Evolutionary conservation across 306 rosid genomes (phyloP).

Genomic region (Hylodesmum podocarpum): DNA sequence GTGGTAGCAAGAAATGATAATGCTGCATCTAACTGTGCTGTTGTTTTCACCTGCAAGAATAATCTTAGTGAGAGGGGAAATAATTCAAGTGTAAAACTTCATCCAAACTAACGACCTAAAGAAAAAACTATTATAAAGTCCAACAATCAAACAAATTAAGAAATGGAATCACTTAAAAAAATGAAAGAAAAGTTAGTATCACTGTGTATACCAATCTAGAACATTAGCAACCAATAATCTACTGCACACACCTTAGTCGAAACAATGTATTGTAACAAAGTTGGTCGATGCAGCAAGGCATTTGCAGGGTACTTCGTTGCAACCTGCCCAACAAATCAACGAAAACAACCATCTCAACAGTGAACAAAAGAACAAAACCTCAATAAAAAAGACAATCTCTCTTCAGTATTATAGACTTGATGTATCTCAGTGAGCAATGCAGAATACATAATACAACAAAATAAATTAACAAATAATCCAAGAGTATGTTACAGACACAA

Average conservation of each 20-base stretch:
- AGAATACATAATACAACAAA: neutral
- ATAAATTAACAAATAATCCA: neutral
- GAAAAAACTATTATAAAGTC: neutral
- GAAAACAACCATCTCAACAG: neutral
- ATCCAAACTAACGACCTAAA: neutral
- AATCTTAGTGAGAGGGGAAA: constrained; percentile 2
- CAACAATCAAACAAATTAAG: neutral
- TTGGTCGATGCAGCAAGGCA: constrained; percentile 80
- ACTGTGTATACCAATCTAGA: neutral
- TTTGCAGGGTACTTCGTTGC: constrained; percentile 88
- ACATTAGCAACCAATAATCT: neutral
- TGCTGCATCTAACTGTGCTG: constrained; percentile 89
- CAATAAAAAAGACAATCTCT: neutral
- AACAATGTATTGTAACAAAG: constrained; percentile 59
- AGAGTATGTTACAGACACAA: neutral
- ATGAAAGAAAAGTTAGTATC: neutral
- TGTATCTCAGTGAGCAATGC: neutral
- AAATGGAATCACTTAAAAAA: neutral
- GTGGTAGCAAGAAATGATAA: constrained; percentile 55
- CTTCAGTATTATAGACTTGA: neutral
- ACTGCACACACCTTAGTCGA: constrained; percentile 59
- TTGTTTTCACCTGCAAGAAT: constrained; percentile 71
- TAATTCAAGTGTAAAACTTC: neutral
- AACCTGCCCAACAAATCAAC: constrained; percentile 56
- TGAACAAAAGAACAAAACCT: neutral